Percentiles rank a stretch among this genome's conserved stretches.
Conservation (phyloP, 805 yeast genomes). For the Ogataea kodamae region DNA sequence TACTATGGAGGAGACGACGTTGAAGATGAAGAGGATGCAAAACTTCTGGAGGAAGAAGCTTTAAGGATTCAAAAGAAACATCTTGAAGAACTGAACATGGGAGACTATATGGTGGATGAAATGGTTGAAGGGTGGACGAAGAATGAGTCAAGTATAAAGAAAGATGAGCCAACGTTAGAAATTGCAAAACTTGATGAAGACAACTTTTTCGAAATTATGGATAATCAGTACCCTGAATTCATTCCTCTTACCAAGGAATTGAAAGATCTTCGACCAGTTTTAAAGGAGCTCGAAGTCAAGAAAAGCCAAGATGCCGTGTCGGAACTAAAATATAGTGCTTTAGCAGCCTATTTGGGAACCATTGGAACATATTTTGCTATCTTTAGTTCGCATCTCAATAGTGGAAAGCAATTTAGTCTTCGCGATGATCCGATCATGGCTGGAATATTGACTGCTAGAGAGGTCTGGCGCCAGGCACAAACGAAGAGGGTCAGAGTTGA, state of each 20-base stretch:
- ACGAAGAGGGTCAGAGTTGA: conserved; percentile 23
- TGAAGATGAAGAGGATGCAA: conserved; percentile 74
- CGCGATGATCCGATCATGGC: conserved; percentile 92
- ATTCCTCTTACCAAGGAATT: conserved; percentile 69
- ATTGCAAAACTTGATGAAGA: conserved; percentile 46
- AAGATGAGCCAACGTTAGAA: conserved; percentile 38
- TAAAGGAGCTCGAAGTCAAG: conserved; percentile 36
- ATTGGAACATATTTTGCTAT: conserved; percentile 77
- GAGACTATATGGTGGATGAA: conserved; percentile 74
- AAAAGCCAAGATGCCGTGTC: conserved; percentile 34
- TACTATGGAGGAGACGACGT: conserved; percentile 63
- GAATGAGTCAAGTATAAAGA: conserved; percentile 36
- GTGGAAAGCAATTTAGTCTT: conserved; percentile 53
- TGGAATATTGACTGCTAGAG: conserved; percentile 73
- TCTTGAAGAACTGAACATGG: conserved; percentile 69
- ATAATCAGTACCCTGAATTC: conserved; percentile 76
- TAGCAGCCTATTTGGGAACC: conserved; percentile 75
- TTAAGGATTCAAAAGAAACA: conserved; percentile 79
- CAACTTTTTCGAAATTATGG: conserved; percentile 52
- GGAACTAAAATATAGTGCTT: conserved; percentile 60
- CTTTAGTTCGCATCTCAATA: conserved; percentile 52
- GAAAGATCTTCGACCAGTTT: conserved; percentile 38
- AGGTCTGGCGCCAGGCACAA: conserved; percentile 83
- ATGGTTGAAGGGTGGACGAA: conserved; percentile 77
- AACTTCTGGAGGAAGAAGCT: conserved; percentile 83